phyloP scores from a whole-genome alignment of 371 early-diverging fungal genomes.

The Rhizopus microsporus region DNA sequence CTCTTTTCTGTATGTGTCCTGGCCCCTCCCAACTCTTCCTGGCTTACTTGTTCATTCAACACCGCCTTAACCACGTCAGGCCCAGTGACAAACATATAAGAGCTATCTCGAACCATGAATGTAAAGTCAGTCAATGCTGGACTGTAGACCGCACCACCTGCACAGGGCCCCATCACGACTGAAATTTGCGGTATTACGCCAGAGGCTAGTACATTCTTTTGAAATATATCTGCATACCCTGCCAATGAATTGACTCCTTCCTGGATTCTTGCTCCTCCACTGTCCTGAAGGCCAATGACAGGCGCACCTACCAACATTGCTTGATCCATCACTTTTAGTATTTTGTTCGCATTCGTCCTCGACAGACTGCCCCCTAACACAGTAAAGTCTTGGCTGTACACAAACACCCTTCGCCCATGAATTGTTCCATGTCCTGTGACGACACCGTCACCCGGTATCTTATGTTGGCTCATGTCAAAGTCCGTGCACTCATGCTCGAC shows the following conservation, averaged over 20 bases:
- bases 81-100: slow-evolving; percentile 97
- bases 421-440: slow-evolving; percentile 95
- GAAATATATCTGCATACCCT: slow-evolving; percentile 97
- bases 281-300: slow-evolving; percentile 94
- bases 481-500: slow-evolving; percentile 94
- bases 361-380: slow-evolving; percentile 92
- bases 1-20: slow-evolving; percentile 88
- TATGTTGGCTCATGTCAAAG: slow-evolving; percentile 89
- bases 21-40: slow-evolving; percentile 96
- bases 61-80: slow-evolving; percentile 97
- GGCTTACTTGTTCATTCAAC: slow-evolving; percentile 93
- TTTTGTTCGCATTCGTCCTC: slow-evolving; percentile 90
- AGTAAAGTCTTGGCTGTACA: slow-evolving; percentile 96
- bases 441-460: slow-evolving; percentile 93
- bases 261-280: slow-evolving; percentile 97
- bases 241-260: slow-evolving; percentile 97
- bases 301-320: slow-evolving; percentile 94
- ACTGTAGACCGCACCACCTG: slow-evolving; percentile 96
- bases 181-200: slow-evolving; percentile 97
- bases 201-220: slow-evolving; percentile 89
- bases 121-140: slow-evolving; percentile 97
- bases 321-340: slow-evolving; percentile 95
- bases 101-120: slow-evolving; percentile 95
- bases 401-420: slow-evolving; percentile 88
- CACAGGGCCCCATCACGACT: slow-evolving; percentile 97